Percentiles rank a stretch among this genome's conserved stretches.
phyloP scores from a whole-genome alignment of 2,329 filamentous ascomycete species.

The Fonsecaea pugnacius region DNA sequence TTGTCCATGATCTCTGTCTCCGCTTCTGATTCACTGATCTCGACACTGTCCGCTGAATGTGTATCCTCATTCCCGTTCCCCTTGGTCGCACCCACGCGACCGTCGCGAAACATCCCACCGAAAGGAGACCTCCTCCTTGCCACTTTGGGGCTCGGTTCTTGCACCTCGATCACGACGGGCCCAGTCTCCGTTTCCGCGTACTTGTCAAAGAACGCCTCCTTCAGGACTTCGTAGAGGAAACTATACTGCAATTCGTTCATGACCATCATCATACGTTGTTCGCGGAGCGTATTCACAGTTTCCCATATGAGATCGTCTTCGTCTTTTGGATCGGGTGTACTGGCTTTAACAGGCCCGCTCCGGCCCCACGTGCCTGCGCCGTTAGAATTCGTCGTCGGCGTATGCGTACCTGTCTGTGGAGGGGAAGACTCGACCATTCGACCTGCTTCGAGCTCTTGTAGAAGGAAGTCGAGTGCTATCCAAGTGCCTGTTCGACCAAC shows the following conservation, averaged over 20 bases:
- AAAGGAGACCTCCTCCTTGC: constrained; percentile 30
- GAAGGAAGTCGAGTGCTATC: constrained; percentile 90
- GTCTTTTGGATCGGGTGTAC: constrained; percentile 44
- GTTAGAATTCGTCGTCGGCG: constrained; percentile 10
- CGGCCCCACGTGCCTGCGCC: constrained; percentile 35
- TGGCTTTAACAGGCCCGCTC: constrained; percentile 41
- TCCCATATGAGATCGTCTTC: constrained; percentile 72
- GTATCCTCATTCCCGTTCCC: constrained; percentile 27
- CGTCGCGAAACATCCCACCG: constrained; percentile 22
- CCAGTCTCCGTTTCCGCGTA: constrained; percentile 47
- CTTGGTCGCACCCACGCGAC: constrained; percentile 10
- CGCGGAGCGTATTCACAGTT: constrained; percentile 77
- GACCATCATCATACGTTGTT: constrained; percentile 94
- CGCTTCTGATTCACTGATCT: constrained; percentile 30
- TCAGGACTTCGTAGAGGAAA: constrained; percentile 86
- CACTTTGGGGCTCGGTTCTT: constrained; percentile 34
- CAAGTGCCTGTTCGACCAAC: constrained; percentile 95
- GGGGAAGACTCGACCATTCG: constrained; percentile 55
- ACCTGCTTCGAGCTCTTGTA: constrained; percentile 78
- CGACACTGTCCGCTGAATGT: constrained; percentile 15
- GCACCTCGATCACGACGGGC: constrained; percentile 26
- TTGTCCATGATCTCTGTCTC: constrained; percentile 36
- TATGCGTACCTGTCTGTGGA: constrained; percentile 5
- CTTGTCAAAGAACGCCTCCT: constrained; percentile 72
- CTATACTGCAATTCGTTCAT: constrained; percentile 82